A percentile compares a stretch with the other conserved stretches of the same genome.
These are phyloP conservation scores for Acorus gramineus DNA, from an alignment of 106 monocot genomes.

Conservation along the genomic window DNA sequence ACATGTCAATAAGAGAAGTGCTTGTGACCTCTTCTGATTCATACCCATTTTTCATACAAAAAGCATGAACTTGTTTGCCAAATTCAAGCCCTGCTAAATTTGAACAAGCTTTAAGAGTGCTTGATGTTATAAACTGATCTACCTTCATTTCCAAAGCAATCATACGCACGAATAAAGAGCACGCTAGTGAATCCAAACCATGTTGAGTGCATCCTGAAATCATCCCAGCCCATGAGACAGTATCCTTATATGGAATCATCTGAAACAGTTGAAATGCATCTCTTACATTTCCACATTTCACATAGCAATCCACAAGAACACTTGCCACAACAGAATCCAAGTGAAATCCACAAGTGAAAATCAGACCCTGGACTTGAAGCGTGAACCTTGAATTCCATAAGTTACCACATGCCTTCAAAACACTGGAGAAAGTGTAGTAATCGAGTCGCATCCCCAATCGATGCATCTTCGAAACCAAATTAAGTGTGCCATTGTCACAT, in stretches of 20 bases:
- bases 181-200: slow-evolving; percentile 33
- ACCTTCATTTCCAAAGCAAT: slow-evolving; percentile 5
- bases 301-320: slow-evolving; percentile 43
- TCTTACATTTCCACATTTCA: slow-evolving; percentile 33
- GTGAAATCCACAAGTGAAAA: slow-evolving; percentile 26
- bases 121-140: slow-evolving; percentile 41
- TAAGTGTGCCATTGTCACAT: slow-evolving; percentile 22
- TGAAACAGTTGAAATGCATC: slow-evolving; percentile 36
- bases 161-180: slow-evolving; percentile 49
- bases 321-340: slow-evolving; percentile 42
- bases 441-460: slow-evolving; percentile 28
- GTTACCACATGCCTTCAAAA: slow-evolving; percentile 35
- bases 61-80: slow-evolving; percentile 50
- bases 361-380: slow-evolving; percentile 46
- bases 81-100: slow-evolving; percentile 18
- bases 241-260: slow-evolving; percentile 31
- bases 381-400: slow-evolving; percentile 21
- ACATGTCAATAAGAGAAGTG: slow-evolving; percentile 61
- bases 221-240: slow-evolving; percentile 42
- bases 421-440: slow-evolving; percentile 44
- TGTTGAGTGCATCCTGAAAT: slow-evolving; percentile 36
- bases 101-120: slow-evolving; percentile 48
- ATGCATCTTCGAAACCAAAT: slow-evolving; percentile 41
- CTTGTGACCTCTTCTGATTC: slow-evolving; percentile 24
- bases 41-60: slow-evolving; percentile 30